Base-by-base conservation (phyloP, 148 eudicot genomes). In the Persicaria tinctoria region DNA sequence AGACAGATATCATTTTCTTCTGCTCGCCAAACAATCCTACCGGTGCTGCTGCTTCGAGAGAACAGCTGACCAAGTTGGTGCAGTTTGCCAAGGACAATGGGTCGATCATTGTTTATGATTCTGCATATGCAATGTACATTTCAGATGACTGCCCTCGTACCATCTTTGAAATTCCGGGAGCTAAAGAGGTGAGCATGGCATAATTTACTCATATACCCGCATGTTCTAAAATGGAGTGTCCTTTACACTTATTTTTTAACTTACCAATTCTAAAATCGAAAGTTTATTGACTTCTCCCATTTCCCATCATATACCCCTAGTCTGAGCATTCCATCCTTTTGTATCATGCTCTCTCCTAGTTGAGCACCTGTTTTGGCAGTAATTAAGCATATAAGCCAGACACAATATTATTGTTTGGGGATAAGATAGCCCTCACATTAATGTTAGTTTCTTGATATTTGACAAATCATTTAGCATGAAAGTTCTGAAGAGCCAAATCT, bases 1-100 rank as follows among this genome's bases (percentile, higher is more conserved):
- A 84, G 82, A 89, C 98, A 18, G 97, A 93, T 77, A 78, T 93
- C 76, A 91, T 91, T 79, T 93, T 93, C 76, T 91, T 93, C 79
- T 93, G 98, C 80, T 93, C 98, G 74, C 98, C 98, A n/a, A 93
- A 93, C 79, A 93, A 93, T 83, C 98, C 98, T 79, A 93, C 98
- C 56, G 98, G 98, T 76, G 86, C 90, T 73, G 87, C 93, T 84
- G 98, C 98, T 73, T 85, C 97, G 41, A 88, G 91, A 76, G 92
- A 93, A 82, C 97, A 93, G 73, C 83, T 91, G 69, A 91, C 89
- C 47, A 80, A 81, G 68, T 76, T 93, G 78, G 98, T 91, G 14
- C 80, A 89, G 76, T 93, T 91, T 84, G 97, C 98, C 5, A 93
- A 91, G 83, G 84, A 86, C 70, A 93, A 93, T 80, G 97, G 98